Evolutionary conservation across 176 grass and related monocot species (phyloP), one percentile per base, ranked within the genome.

Genomic region (Triticum urartu): DNA sequence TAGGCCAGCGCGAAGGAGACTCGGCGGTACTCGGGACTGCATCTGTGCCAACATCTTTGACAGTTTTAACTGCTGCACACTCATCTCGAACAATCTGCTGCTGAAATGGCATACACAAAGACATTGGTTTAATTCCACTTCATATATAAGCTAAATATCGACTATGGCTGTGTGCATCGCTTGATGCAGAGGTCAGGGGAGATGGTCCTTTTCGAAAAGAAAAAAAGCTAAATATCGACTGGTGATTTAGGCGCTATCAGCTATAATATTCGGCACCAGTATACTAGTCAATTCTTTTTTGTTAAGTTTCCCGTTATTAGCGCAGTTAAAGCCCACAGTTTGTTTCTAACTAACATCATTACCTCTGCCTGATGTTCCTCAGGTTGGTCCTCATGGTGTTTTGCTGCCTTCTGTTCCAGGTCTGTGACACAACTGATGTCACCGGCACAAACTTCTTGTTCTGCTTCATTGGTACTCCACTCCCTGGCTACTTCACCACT

Each of bases 1-100:
- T 42, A 14, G 67, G 64, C 54, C 77, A 85, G 62, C 72, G 39
- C 20, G 90, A 78, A 79, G 91, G 92, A 65, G 94, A 90, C 39
- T 68, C 75, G 13, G 75, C 40, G 24, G 80, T 15, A 30, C 75
- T 92, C 81, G 79, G 47, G 15, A 69, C 24, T 56, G 80, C 80
- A 77, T 88, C 81, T 33, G 85, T 79, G 45, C 89, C 86, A 64
- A 88, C 77, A 79, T 91, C 63, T 88, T 84, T 88, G 17, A 85
- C 88, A 47, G 81, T 86, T 78, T 72, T 86, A 47, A 47, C 58
- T 9, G 52, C 4, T 77, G 58, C 80, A 18, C 70, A 69, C 72
- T 89, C 84, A 69, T 91, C 79, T 66, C 78, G 78, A 39, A 79
- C 35, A 6, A 28, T 77, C 45, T 87, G 79, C 70, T 77, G 77